A percentile compares a stretch with the other conserved stretches of the same genome.
Evolutionary conservation across 768 basidiomycete genomes (phyloP).

Genomic region (Termitomyces sp.): DNA sequence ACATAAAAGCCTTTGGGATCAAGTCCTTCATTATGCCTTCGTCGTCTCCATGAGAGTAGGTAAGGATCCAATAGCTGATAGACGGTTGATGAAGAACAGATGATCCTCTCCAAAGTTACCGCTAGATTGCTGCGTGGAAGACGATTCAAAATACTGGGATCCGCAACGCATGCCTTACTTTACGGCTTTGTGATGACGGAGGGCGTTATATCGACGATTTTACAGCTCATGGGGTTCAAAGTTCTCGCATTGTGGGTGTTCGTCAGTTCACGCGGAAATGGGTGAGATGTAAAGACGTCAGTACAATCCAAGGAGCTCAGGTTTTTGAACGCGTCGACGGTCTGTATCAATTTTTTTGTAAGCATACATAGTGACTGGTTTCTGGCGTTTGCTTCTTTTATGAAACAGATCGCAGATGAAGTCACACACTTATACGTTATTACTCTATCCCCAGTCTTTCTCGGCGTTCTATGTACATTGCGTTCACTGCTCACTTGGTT

Average conservation of each 20-base stretch:
- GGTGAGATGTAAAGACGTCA: slow-evolving; percentile 2
- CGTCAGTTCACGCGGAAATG: slow-evolving; percentile 11
- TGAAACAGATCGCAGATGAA: neutral
- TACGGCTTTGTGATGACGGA: slow-evolving; percentile 2
- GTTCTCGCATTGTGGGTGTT: slow-evolving; percentile 7
- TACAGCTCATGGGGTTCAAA: slow-evolving; percentile 10
- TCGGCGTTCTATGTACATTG: neutral
- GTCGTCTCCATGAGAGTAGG: too few relatives aligned
- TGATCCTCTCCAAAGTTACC: slow-evolving; percentile 11
- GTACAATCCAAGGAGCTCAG: slow-evolving; percentile 4
- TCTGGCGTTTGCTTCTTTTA: neutral
- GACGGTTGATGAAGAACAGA: too few relatives aligned
- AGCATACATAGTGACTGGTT: neutral
- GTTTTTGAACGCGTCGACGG: slow-evolving; percentile 7
- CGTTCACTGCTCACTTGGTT: too few relatives aligned
- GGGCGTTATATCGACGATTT: slow-evolving; percentile 9
- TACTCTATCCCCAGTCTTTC: neutral
- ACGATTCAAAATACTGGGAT: slow-evolving; percentile 19
- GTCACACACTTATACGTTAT: neutral
- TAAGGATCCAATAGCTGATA: too few relatives aligned
- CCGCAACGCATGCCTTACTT: slow-evolving; percentile 6
- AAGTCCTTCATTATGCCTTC: slow-evolving; percentile 11
- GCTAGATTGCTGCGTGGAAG: slow-evolving; percentile 21
- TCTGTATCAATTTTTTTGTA: neutral
- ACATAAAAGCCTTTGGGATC: slow-evolving; percentile 18